Conservation (phyloP, 257 asterid species). For the Perilla frutescens region DNA sequence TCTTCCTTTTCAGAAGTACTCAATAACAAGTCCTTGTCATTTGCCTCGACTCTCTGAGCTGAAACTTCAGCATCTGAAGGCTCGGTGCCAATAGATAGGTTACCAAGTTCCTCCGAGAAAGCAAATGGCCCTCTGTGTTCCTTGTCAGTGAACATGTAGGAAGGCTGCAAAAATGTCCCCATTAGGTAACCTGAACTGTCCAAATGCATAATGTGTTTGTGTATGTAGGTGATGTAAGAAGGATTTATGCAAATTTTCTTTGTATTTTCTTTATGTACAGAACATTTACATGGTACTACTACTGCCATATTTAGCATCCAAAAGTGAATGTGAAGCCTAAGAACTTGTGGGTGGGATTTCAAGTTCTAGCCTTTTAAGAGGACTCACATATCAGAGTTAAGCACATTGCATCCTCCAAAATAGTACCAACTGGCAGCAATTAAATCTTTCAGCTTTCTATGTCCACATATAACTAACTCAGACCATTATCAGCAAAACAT, state of each 20-base stretch:
- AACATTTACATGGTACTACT: not conserved
- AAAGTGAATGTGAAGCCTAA: slow-evolving; percentile 1
- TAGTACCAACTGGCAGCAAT: slow-evolving; percentile 13
- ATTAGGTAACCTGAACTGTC: slow-evolving; percentile 26
- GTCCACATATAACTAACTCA: slow-evolving; percentile 2
- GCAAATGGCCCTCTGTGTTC: slow-evolving; percentile 97
- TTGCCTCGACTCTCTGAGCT: slow-evolving; percentile 82
- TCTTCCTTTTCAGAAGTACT: slow-evolving; percentile 89
- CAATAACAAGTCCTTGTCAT: slow-evolving; percentile 86
- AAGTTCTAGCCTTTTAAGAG: not conserved
- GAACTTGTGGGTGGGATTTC: slow-evolving; percentile 14
- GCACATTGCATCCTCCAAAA: slow-evolving; percentile 21
- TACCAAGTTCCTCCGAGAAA: slow-evolving; percentile 84
- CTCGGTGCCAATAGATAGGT: slow-evolving; percentile 68
- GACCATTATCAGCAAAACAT: slow-evolving; percentile 5
- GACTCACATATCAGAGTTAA: slow-evolving; percentile 5
- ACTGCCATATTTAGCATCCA: not conserved
- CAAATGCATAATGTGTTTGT: slow-evolving; percentile 9
- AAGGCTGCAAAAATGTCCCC: slow-evolving; percentile 70
- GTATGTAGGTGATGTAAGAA: slow-evolving; percentile 12
- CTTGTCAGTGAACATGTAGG: slow-evolving; percentile 97
- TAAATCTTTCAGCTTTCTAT: slow-evolving; percentile 21
- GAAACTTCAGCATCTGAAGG: slow-evolving; percentile 57
- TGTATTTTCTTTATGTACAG: not conserved
- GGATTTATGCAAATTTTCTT: not conserved